Conservation (phyloP, 495 filamentous ascomycete species). For the Neurospora sp. region DNA sequence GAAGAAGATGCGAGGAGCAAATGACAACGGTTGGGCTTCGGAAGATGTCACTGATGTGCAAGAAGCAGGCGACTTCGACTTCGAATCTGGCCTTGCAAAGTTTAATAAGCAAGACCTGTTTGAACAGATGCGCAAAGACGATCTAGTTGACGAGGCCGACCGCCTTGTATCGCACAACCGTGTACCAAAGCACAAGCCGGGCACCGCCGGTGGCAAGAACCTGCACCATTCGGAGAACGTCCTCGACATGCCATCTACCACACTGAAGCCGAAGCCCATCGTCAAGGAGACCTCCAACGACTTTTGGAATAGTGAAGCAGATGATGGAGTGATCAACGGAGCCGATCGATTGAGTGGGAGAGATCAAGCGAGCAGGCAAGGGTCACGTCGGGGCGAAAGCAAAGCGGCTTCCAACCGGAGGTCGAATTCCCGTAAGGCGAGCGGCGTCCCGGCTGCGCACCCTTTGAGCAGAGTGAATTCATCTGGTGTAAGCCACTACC, state of each 20-base stretch:
- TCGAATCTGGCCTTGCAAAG: constrained; percentile 73
- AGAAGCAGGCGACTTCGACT: constrained; percentile 89
- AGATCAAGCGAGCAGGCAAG: constrained; percentile 30
- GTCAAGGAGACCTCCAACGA: constrained; percentile 31
- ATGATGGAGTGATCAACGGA: constrained; percentile 42
- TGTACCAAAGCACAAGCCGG: constrained; percentile 54
- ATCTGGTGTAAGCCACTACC: constrained; percentile 31
- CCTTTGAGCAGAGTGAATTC: constrained; percentile 32
- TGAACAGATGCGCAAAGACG: constrained; percentile 75
- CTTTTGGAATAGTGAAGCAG: constrained; percentile 61
- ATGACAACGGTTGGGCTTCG: constrained; percentile 87
- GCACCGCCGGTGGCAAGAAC: constrained; percentile 79
- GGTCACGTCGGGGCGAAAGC: constrained; percentile 39
- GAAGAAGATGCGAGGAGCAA: constrained; percentile 43
- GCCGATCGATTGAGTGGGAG: constrained; percentile 37
- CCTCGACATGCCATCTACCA: constrained; percentile 46
- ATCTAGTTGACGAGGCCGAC: constrained; percentile 77
- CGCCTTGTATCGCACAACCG: constrained; percentile 86
- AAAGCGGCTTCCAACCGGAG: constrained; percentile 31
- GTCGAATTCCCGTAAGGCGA: constrained; percentile 54
- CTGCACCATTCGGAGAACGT: constrained; percentile 88
- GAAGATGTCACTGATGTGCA: constrained; percentile 97
- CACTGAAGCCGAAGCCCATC: constrained; percentile 22
- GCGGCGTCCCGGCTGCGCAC: constrained; percentile 28
- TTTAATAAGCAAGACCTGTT: constrained; percentile 91